Evolutionary conservation across 1,284 basidiomycete species (phyloP), one percentile per base, ranked within the genome.

Genomic region (Veloboletus limbatus): DNA sequence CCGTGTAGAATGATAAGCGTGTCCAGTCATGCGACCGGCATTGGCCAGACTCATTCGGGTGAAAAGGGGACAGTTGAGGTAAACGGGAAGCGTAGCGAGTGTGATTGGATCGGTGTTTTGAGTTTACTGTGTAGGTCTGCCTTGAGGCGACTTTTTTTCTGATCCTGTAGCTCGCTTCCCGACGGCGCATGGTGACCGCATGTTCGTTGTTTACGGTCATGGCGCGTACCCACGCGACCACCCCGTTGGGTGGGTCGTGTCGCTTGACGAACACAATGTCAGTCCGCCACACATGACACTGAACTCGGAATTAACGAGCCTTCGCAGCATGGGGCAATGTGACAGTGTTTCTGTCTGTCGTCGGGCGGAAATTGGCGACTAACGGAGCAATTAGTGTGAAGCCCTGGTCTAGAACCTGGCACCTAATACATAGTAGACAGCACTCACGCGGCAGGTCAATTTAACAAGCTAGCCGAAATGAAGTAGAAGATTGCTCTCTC

Each of bases 61-160:
- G 50, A 40, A 37, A 35, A 51, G 49, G 45, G 42, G 48, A 56
- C 28, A 20, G 38, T 40, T 64, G 64, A 68, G 55, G 62, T 65
- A 64, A 64, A 65, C 31, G 28, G 30, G 49, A 54, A 49, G 60
- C 51, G 49, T 43, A 45, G 47, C 45, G 31, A 47, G 34, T 14
- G 21, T 49, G 44, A 50, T 51, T 45, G 54, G 62, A 54, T 56
- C 48, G 52, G 49, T 43, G 45, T 56, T 50, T 49, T 41, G 45
- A 28, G 40, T 51, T 53, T 33, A 28, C 42, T 48, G 48, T 28
- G 28, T 37, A 37, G 21, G 49, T 34, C 24, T 43, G 59, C 61
- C 57, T 66, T 54, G 63, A 65, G 62, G 61, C 52, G 39, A 37
- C 47, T 62, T 50, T 57, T 51, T 52, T 64, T 40, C 20, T n/a